phyloP scores from a whole-genome alignment of 2,329 filamentous ascomycete genomes.

The Chalaropsis ovoidea region DNA sequence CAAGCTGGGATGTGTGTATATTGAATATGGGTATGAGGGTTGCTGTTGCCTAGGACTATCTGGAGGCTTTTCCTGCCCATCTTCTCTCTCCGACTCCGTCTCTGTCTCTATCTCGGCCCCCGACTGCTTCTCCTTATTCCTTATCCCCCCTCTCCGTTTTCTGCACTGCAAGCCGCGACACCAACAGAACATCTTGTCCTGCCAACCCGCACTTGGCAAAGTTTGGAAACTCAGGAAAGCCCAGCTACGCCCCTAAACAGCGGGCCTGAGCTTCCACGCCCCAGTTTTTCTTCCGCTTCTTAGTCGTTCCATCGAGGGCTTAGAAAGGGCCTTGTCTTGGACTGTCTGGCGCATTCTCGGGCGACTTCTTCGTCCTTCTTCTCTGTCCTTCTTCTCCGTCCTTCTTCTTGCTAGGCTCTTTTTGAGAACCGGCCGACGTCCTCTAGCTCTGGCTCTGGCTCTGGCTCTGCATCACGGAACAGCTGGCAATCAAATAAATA shows the following conservation, averaged over 20 bases:
- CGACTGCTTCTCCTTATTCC: not conserved
- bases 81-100: not conserved
- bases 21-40: not conserved
- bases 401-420: too few species aligned
- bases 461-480: too few species aligned
- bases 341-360: too few species aligned
- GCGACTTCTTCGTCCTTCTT: too few species aligned
- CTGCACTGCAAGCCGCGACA: not conserved
- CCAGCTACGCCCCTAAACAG: conserved; percentile 12
- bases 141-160: too few species aligned
- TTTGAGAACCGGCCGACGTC: too few species aligned
- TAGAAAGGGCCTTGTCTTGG: not conserved
- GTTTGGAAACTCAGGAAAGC: conserved; percentile 1
- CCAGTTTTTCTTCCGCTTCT: not conserved
- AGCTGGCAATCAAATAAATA: too few species aligned
- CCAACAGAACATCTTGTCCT: not conserved
- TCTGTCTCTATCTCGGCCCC: not conserved
- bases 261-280: conserved; percentile 1
- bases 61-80: not conserved
- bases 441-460: not conserved
- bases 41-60: not conserved
- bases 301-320: not conserved
- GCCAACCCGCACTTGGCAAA: not conserved
- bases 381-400: too few species aligned
- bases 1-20: not conserved